Evolutionary conservation across 352 stramenopile species (phyloP).

Genomic region (Globisporangium nagaii): DNA sequence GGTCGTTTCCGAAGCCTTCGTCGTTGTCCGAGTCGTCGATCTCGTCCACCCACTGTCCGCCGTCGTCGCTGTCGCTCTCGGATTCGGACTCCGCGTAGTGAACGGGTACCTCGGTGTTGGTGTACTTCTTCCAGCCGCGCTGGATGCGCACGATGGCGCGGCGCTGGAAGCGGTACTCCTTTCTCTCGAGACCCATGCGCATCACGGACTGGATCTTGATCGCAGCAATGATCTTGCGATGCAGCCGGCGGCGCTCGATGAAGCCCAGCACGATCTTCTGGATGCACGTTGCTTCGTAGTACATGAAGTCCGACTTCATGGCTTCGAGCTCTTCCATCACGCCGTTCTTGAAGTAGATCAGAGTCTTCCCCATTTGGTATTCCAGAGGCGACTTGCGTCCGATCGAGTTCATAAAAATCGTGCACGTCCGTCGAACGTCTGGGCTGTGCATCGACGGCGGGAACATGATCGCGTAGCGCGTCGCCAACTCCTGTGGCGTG

Average conservation of each 20-base stretch:
- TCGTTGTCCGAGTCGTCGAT: conserved; percentile 39
- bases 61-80: conserved; percentile 37
- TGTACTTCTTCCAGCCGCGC: conserved; percentile 53
- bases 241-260: conserved; percentile 63
- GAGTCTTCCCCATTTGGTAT: conserved; percentile 92
- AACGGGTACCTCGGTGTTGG: conserved; percentile 23
- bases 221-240: conserved; percentile 55
- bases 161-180: conserved; percentile 70
- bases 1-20: conserved; percentile 47
- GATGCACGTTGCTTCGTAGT: conserved; percentile 83
- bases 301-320: conserved; percentile 91
- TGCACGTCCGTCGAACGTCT: conserved; percentile 71
- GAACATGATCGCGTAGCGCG: conserved; percentile 87
- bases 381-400: conserved; percentile 79
- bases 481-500: conserved; percentile 72
- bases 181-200: conserved; percentile 70
- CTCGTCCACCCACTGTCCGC: conserved; percentile 44
- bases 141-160: conserved; percentile 70
- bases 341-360: conserved; percentile 95
- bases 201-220: conserved; percentile 80
- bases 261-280: conserved; percentile 81
- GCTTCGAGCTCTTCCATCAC: conserved; percentile 93
- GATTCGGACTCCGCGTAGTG: conserved; percentile 24
- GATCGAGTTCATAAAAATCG: conserved; percentile 77
- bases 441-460: conserved; percentile 82